Base-by-base conservation (phyloP, 495 filamentous ascomycete species). In the Schizothecium vesticola region DNA sequence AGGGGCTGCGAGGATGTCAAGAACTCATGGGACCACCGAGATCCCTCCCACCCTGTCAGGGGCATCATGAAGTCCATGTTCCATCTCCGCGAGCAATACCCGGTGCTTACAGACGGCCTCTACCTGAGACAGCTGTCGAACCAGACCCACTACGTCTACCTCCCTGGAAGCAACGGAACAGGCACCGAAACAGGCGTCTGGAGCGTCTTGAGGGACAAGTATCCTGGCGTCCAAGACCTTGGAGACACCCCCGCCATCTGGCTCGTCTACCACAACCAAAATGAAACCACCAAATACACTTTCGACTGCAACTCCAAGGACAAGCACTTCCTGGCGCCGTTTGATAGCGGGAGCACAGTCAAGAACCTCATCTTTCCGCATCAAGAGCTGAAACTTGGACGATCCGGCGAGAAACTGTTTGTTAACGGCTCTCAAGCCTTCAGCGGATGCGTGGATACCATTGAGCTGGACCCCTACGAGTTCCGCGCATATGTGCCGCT, bases 1-100 rank as follows among this genome's bases (percentile, higher is more conserved):
- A 84, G 86, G 33, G 89, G 91, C 67, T 90, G 91, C 72, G 81
- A 88, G 8, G 88, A 92, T 74, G 86, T 89, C 84, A 90, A 88
- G 57, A 61, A 66, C 89, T 88, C 70, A 82, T 90, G 61, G 73
- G 78, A 85, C 56, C 89, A 89, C 80, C 89, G 86, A 62, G 85
- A 89, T 55, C 73, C 73, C 10, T 72, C 72, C 2, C 61, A 69
- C 16, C 71, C 74, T 19, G 69, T 76, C 51, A 29, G 71, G 83
- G 88, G 87, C 68, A 84, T 90, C 36, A 80, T 91, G 71, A 91
- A 89, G 77, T 76, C 84, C 29, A 87, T 89, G 80, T 89, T 86
- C 65, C 83, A 90, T 63, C 82, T 91, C 74, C 84, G 89, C 63
- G 70, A 82, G 21, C 78, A 85, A 21, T 91, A 81, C 64, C 86